Evolutionary conservation across 2,329 filamentous ascomycete genomes (phyloP), one percentile per base, ranked within the genome.

Genomic region (Canariomyces notabilis): DNA sequence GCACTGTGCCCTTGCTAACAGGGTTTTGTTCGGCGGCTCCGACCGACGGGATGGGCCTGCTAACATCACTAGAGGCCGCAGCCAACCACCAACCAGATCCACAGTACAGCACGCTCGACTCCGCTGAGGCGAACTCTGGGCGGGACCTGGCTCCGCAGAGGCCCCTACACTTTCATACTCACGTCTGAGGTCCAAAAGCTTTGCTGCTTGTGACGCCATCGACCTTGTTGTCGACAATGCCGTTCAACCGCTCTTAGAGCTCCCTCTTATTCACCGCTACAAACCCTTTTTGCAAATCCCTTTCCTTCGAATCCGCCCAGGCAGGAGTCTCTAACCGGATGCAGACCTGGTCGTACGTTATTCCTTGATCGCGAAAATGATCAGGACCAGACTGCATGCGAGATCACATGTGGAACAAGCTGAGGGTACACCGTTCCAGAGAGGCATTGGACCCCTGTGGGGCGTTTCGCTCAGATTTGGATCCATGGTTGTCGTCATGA

Each of bases 161-260:
- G 18, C 42, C 38, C 44, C 44, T 49, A 26, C 20, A 20, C 32
- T 45, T 36, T 42, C 26, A 36, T 20, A 26, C 18, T 32, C 37
- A 29, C 37, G 35, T 42, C 31, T 49, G 38, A 46, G 40, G 16
- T 37, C 22, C 26, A 40, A 43, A n/a, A 20, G n/a, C 18, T 39
- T 26, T 48, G 47, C 50, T 22, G 44, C 21, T 43, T 19, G 18
- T 56, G 53, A 56, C 51, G 52, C 40, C 53, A 56, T 56, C 37
- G 38, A 45, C n/a, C n/a, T n/a, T n/a, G 26, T 29, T 11, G 26
- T 3, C 26, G 26, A 12, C 26, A 9, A 4, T 29, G 26, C 26
- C 26, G 14, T 12, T 29, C 26, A 29, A 9, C 26, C 9, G 9
- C 26, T 4, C 9, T 12, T 12, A 29, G 26, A 29, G 4, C 8